These are phyloP conservation scores for Musa itinerans DNA, from an alignment of 176 grass and related monocot genomes.

Conservation along the genomic window DNA sequence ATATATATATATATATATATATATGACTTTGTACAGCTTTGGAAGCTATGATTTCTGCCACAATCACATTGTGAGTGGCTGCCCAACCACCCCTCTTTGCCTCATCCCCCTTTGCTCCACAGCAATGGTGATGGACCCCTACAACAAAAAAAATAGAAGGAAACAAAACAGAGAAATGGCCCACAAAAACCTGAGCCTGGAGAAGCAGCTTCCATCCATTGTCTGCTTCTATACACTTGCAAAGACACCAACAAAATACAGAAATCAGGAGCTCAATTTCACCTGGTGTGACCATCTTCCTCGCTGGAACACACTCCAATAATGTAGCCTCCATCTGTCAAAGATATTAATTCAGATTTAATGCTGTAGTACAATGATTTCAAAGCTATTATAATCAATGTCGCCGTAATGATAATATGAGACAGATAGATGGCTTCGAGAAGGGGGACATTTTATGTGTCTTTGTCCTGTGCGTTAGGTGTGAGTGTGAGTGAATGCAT, in stretches of 20 bases:
- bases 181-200: slow-evolving; percentile 5
- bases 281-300: neutral
- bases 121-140: neutral
- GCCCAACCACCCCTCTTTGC: slow-evolving; percentile 12
- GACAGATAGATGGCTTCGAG: neutral
- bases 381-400: neutral
- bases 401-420: neutral
- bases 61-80: slow-evolving; percentile 10
- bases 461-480: no score
- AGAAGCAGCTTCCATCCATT: slow-evolving; percentile 1
- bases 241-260: slow-evolving; percentile 12
- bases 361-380: neutral
- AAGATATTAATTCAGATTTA: neutral
- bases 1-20: neutral
- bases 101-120: slow-evolving; percentile 1
- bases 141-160: neutral
- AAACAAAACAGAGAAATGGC: neutral
- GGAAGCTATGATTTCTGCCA: slow-evolving; percentile 18
- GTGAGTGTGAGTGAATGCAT: no score
- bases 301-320: neutral
- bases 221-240: slow-evolving; percentile 3
- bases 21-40: slow-evolving; percentile 18
- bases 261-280: neutral
- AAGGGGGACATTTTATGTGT: no score
- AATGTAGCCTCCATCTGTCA: slow-evolving; percentile 10